Base-by-base conservation (phyloP, 805 yeast species). In the Kluyveromyces starmeri region DNA sequence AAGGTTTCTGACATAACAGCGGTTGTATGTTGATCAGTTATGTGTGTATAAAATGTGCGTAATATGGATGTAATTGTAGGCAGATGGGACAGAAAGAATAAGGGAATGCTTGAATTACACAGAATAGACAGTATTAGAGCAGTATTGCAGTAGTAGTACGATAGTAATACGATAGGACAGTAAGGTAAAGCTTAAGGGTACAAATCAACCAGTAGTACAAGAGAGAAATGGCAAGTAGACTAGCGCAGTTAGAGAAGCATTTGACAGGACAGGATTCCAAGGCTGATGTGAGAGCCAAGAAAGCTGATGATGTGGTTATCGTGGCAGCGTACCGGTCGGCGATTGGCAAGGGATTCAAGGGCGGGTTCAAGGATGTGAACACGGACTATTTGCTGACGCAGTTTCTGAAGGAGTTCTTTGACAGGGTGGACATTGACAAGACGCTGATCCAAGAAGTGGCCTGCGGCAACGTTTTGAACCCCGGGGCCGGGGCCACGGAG, bases 401-500 rank as follows among this genome's bases (percentile, higher is more conserved):
- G 44, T 73, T 89, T 40, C 63, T 86, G 39, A 60, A 65, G 39
- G 81, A 73, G 26, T 70, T 83, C 43, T 55, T 88, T 39, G 67
- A 70, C 39, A 69, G 68, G 42, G 47, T 72, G 21, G 61, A 66
- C 30, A 53, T 74, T 9, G 72, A 74, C 37, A 69, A 75, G 37
- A 61, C 65, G 28, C 53, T 75, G 45, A 77, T 89, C 41, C 94
- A 81, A 48, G 96, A 89, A 51, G 78, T 89, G 39, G 79, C 79
- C 20, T 78, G 84, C 43, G 97, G 97, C 46, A 89, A 89, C 58
- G 96, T 89, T 18, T 70, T 88, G 53, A 85, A 88, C 64, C 72
- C 75, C 31, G 95, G 95, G 33, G 94, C 96, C 16, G 97, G 96
- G 50, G 95, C 92, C 36, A 80, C 81, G 37, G 96, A 88, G 62